Evolutionary conservation across 129 eudicot genomes (phyloP).

Genomic region (Daucus carota): DNA sequence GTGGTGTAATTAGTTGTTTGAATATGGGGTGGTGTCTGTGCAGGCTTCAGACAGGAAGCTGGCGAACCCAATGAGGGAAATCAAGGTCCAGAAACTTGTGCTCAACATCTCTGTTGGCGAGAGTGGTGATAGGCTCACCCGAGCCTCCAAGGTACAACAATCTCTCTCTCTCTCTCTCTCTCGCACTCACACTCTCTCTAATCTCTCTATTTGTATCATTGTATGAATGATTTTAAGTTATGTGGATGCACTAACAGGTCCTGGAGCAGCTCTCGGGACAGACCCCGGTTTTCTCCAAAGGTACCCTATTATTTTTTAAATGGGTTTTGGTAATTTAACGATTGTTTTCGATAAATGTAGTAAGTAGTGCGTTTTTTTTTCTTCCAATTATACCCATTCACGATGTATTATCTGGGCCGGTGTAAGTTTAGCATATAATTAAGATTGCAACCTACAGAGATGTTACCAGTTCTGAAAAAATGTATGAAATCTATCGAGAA

Average conservation of each 20-base stretch:
- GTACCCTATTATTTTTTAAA: conserved; percentile 12
- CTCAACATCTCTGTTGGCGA: conserved; percentile 93
- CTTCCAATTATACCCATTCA: too few species aligned
- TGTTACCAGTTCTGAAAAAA: too few species aligned
- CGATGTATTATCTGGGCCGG: too few species aligned
- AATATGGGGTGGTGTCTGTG: neutral
- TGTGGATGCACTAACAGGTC: conserved; percentile 23
- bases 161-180: too few species aligned
- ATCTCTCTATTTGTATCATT: conserved; percentile 2
- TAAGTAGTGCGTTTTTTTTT: too few species aligned
- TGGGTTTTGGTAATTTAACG: too few species aligned
- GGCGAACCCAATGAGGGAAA: conserved; percentile 86
- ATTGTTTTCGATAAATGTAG: too few species aligned
- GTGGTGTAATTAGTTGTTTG: neutral
- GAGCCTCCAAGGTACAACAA: conserved; percentile 60
- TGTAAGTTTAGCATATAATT: too few species aligned
- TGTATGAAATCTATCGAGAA: too few species aligned
- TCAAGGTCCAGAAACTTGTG: conserved; percentile 90
- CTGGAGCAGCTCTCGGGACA: conserved; percentile 85
- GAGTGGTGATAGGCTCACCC: conserved; percentile 82
- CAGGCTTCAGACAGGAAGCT: conserved; percentile 80
- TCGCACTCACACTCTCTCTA: too few species aligned
- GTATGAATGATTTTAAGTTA: neutral
- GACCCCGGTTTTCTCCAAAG: conserved; percentile 64
- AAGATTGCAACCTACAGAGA: too few species aligned